Evolutionary conservation across 2,329 filamentous ascomycete species (phyloP).

Genomic region (Talaromyces sp.): DNA sequence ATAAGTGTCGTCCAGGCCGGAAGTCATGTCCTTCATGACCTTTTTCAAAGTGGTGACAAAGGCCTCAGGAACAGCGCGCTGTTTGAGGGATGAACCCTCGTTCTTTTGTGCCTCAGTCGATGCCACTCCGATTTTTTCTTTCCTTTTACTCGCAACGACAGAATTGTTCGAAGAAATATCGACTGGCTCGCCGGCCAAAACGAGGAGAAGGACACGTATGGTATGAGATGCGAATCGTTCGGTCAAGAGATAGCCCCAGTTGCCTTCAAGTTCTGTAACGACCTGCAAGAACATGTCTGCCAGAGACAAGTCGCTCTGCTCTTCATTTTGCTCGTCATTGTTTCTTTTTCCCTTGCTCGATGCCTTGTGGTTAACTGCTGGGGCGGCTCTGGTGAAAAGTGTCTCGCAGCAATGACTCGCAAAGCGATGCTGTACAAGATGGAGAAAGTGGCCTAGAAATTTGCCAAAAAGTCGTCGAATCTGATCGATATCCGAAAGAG

Average conservation of each 20-base stretch:
- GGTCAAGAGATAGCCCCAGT: slow-evolving; percentile 76
- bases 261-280: slow-evolving; percentile 80
- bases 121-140: slow-evolving; percentile 70
- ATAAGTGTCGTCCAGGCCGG: slow-evolving; percentile 70
- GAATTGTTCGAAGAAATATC: slow-evolving; percentile 64
- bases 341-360: slow-evolving; percentile 38
- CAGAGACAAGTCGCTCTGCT: slow-evolving; percentile 56
- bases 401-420: slow-evolving; percentile 97
- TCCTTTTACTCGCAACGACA: slow-evolving; percentile 85
- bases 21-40: slow-evolving; percentile 71
- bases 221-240: slow-evolving; percentile 89
- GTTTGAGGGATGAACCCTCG: slow-evolving; percentile 40
- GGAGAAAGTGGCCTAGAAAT: slow-evolving; percentile 80
- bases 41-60: slow-evolving; percentile 75
- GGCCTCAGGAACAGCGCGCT: slow-evolving; percentile 63
- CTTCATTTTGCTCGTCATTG: slow-evolving; percentile 38
- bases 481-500: slow-evolving; percentile 71
- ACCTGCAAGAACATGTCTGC: slow-evolving; percentile 80
- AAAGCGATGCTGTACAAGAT: slow-evolving; percentile 90
- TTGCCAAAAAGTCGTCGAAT: slow-evolving; percentile 82
- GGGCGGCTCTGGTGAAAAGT: slow-evolving; percentile 77
- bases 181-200: slow-evolving; percentile 77
- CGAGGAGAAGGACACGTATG: slow-evolving; percentile 75
- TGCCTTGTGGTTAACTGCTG: slow-evolving; percentile 70
- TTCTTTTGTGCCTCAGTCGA: slow-evolving; percentile 49